A percentile compares a stretch with the other conserved stretches of the same genome.
Conservation (phyloP, 2,329 filamentous ascomycete genomes). For the Calonectria naviculata region DNA sequence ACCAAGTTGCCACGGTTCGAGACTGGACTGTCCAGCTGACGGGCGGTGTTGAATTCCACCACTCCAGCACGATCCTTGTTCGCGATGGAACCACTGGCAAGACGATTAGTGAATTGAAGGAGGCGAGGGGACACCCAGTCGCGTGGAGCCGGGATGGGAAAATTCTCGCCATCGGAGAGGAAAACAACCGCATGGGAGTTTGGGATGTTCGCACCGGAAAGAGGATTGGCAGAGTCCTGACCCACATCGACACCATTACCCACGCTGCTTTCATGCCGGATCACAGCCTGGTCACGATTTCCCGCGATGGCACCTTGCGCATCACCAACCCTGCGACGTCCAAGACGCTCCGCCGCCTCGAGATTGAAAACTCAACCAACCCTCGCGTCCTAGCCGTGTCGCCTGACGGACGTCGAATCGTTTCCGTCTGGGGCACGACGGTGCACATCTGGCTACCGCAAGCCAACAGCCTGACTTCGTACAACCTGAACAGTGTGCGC, state of each 20-base stretch:
- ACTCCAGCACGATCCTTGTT: slow-evolving; percentile 44
- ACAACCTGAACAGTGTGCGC: slow-evolving; percentile 48
- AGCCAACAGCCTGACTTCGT: slow-evolving; percentile 47
- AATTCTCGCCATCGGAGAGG: slow-evolving; percentile 45
- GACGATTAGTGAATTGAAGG: slow-evolving; percentile 44
- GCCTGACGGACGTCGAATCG: slow-evolving; percentile 45
- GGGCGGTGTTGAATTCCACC: slow-evolving; percentile 44
- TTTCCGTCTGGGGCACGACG: slow-evolving; percentile 51
- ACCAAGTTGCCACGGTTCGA: slow-evolving; percentile 43
- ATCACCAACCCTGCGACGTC: slow-evolving; percentile 46
- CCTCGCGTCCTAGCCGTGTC: slow-evolving; percentile 49
- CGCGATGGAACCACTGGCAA: slow-evolving; percentile 46
- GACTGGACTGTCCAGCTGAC: slow-evolving; percentile 45
- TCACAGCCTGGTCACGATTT: slow-evolving; percentile 47
- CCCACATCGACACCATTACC: slow-evolving; percentile 51
- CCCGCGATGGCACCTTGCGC: slow-evolving; percentile 51
- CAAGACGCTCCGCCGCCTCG: slow-evolving; percentile 50
- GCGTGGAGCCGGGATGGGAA: slow-evolving; percentile 47
- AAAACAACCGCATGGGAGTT: slow-evolving; percentile 42
- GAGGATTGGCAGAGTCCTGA: slow-evolving; percentile 44
- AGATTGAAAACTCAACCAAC: slow-evolving; percentile 45
- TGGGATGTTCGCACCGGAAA: slow-evolving; percentile 45
- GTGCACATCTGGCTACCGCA: slow-evolving; percentile 52
- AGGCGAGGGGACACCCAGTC: slow-evolving; percentile 42
- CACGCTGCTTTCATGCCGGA: slow-evolving; percentile 50